Evolutionary conservation across 2,329 filamentous ascomycete genomes (phyloP).

Genomic region (Claviceps spartinae): DNA sequence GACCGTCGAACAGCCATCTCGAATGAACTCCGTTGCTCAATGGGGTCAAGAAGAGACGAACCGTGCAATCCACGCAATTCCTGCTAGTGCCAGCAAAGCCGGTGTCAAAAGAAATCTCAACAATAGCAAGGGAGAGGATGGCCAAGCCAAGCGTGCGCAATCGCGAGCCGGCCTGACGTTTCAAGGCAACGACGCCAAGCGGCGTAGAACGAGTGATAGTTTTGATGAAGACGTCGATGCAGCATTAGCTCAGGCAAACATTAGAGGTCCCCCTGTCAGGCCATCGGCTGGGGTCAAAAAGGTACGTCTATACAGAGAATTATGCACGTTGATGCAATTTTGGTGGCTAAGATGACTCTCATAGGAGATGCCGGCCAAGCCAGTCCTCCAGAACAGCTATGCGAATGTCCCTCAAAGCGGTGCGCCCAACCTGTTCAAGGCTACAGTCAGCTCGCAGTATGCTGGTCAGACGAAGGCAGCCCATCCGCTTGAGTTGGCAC

Average conservation of each 20-base stretch:
- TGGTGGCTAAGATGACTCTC: neutral
- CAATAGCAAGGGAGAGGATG: constrained; percentile 45
- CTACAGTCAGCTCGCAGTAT: constrained; percentile 53
- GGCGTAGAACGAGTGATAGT: constrained; percentile 63
- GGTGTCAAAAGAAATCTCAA: constrained; percentile 58
- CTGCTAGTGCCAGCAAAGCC: constrained; percentile 49
- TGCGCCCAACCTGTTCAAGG: constrained; percentile 49
- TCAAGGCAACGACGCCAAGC: constrained; percentile 60
- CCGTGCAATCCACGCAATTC: constrained; percentile 45
- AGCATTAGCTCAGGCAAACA: constrained; percentile 36
- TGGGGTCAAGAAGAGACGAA: constrained; percentile 44
- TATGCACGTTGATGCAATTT: neutral
- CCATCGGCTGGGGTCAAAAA: constrained; percentile 60
- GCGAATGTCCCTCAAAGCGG: constrained; percentile 40
- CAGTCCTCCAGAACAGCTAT: constrained; percentile 48
- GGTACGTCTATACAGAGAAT: constrained; percentile 30
- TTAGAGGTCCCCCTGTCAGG: constrained; percentile 75
- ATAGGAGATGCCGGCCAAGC: constrained; percentile 48
- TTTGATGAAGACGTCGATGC: constrained; percentile 49
- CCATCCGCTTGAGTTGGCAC: constrained; percentile 72
- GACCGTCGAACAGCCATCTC: constrained; percentile 36
- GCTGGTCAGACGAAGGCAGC: constrained; percentile 47
- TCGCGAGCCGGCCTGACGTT: constrained; percentile 46
- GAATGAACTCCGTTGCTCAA: constrained; percentile 41
- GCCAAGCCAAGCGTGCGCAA: constrained; percentile 29